These are phyloP conservation scores for Lagerstroemia speciosa DNA, from an alignment of 345 rosid genomes.

Conservation along the genomic window DNA sequence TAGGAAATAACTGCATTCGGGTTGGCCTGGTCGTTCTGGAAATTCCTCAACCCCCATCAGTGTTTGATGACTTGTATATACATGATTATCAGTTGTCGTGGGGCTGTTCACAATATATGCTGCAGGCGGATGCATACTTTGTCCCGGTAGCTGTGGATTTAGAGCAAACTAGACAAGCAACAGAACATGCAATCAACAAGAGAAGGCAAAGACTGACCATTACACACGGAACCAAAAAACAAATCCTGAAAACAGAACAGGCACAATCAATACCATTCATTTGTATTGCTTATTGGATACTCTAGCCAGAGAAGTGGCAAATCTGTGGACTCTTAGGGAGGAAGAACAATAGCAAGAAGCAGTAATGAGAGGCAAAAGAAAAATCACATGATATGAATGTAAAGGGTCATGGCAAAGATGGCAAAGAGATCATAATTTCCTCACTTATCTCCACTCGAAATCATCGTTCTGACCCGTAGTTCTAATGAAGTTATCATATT, in stretches of 20 bases:
- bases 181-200: constrained; percentile 9
- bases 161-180: constrained; percentile 43
- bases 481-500: background rate
- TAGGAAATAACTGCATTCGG: constrained; percentile 69
- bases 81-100: constrained; percentile 28
- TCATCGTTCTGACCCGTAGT: background rate
- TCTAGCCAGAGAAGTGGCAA: background rate
- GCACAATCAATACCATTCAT: background rate
- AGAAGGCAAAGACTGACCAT: background rate
- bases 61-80: constrained; percentile 38
- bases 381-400: background rate
- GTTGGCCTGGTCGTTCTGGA: constrained; percentile 89
- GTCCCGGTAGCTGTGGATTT: constrained; percentile 41
- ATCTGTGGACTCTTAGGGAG: background rate
- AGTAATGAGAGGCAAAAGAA: background rate
- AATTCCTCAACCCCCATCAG: constrained; percentile 54
- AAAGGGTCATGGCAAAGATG: background rate
- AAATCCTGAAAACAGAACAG: background rate
- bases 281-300: background rate
- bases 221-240: background rate
- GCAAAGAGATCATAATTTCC: background rate
- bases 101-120: constrained; percentile 32
- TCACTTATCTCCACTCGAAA: background rate
- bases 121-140: constrained; percentile 37
- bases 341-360: background rate